Evolutionary conservation across 805 yeast genomes (phyloP).

Genomic region (Saccharomycopsis javanensis): DNA sequence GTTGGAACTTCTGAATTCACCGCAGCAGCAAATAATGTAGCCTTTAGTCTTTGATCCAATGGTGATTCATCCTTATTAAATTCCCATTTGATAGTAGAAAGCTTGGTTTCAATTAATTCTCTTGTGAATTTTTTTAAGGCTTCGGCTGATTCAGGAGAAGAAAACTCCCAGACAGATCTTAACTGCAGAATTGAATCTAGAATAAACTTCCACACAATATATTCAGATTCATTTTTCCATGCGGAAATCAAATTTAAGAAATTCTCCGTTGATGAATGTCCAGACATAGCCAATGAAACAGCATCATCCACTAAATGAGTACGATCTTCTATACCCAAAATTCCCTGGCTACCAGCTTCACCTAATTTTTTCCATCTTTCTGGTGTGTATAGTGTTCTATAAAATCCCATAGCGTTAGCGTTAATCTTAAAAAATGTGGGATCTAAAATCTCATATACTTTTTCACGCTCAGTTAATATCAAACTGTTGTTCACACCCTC

Average conservation of each 20-base stretch:
- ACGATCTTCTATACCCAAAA: slow-evolving; percentile 65
- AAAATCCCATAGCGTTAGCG: slow-evolving; percentile 65
- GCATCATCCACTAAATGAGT: slow-evolving; percentile 75
- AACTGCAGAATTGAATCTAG: slow-evolving; percentile 38
- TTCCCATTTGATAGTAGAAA: slow-evolving; percentile 53
- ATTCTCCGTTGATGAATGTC: slow-evolving; percentile 52
- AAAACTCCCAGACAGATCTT: slow-evolving; percentile 47
- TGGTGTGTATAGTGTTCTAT: slow-evolving; percentile 60
- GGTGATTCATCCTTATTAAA: slow-evolving; percentile 47
- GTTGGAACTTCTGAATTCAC: slow-evolving; percentile 40
- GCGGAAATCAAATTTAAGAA: slow-evolving; percentile 49
- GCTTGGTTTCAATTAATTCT: slow-evolving; percentile 46
- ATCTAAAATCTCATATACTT: slow-evolving; percentile 35
- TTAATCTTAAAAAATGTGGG: slow-evolving; percentile 56
- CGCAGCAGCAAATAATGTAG: slow-evolving; percentile 52
- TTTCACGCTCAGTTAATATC: slow-evolving; percentile 43
- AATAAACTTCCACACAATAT: slow-evolving; percentile 61
- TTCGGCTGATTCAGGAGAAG: slow-evolving; percentile 34
- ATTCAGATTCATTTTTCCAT: slow-evolving; percentile 53
- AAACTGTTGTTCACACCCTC: slow-evolving; percentile 48
- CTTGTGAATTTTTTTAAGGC: slow-evolving; percentile 44
- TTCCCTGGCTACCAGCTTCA: slow-evolving; percentile 33
- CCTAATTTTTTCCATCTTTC: slow-evolving; percentile 65
- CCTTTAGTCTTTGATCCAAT: slow-evolving; percentile 57
- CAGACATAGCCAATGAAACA: slow-evolving; percentile 59